Conservation (phyloP, 352 stramenopile genomes). For the Stramenopiles sp. region DNA sequence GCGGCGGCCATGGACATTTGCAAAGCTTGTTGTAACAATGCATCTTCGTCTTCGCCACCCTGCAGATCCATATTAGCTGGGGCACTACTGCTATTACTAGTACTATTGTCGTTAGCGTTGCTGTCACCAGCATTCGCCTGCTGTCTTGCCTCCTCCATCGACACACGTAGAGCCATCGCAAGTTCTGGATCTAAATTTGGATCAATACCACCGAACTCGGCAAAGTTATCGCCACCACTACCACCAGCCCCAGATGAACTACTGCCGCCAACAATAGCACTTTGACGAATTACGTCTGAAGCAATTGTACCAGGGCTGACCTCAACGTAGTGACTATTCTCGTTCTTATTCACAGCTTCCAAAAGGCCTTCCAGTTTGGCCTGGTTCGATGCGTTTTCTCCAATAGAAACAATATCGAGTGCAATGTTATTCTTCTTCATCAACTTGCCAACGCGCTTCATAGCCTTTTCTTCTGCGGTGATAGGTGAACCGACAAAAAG, state of each 20-base stretch:
- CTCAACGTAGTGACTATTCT: conserved; percentile 74
- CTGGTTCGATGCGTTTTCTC: conserved; percentile 70
- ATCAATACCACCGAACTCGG: conserved; percentile 86
- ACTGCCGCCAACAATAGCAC: conserved; percentile 34
- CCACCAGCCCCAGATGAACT: background rate
- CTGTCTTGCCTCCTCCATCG: conserved; percentile 78
- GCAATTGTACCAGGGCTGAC: conserved; percentile 85
- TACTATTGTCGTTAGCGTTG: conserved; percentile 15
- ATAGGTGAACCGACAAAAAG: conserved; percentile 89
- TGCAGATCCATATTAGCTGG: background rate
- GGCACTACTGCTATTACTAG: background rate
- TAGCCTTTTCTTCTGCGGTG: conserved; percentile 56
- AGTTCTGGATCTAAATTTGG: conserved; percentile 95
- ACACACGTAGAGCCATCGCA: conserved; percentile 85
- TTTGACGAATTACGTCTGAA: conserved; percentile 86
- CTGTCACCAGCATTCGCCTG: conserved; percentile 16
- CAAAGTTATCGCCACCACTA: conserved; percentile 38
- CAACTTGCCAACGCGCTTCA: conserved; percentile 81
- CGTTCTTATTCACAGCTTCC: conserved; percentile 44
- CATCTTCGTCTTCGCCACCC: conserved; percentile 40
- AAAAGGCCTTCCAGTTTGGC: conserved; percentile 64
- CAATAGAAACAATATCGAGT: conserved; percentile 92
- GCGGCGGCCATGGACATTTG: conserved; percentile 44
- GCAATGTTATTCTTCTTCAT: conserved; percentile 99
- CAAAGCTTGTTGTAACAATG: conserved; percentile 45